Percentiles rank a stretch among this genome's conserved stretches.
phyloP scores from a whole-genome alignment of 768 basidiomycete species.

The Naganishia vaughanmartiniae region DNA sequence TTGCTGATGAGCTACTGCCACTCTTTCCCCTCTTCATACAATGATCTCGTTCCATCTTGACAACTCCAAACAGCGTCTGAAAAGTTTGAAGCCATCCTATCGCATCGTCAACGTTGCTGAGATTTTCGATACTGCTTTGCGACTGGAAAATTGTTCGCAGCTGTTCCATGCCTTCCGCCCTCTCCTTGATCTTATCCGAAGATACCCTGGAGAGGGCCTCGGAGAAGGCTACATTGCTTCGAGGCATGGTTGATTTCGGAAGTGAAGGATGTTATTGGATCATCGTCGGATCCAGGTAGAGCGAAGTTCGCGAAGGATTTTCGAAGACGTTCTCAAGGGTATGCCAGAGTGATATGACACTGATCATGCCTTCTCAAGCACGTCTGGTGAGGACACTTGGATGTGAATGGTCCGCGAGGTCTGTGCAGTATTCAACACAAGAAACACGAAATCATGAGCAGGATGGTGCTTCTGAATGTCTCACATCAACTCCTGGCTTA shows the following conservation, averaged over 20 bases:
- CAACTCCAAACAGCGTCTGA: slow-evolving; percentile 67
- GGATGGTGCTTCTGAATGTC: slow-evolving; percentile 2
- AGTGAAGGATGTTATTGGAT: background rate
- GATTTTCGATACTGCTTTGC: slow-evolving; percentile 54
- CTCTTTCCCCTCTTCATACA: slow-evolving; percentile 53
- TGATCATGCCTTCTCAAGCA: too few species aligned
- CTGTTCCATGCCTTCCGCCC: slow-evolving; percentile 63
- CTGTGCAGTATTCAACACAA: too few species aligned
- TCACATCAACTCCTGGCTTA: background rate
- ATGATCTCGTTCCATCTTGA: slow-evolving; percentile 63
- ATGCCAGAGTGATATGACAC: too few species aligned
- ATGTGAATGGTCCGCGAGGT: too few species aligned
- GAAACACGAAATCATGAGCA: background rate
- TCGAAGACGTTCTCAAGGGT: too few species aligned
- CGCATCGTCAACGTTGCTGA: slow-evolving; percentile 58
- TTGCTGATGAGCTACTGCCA: slow-evolving; percentile 21
- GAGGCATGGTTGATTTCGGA: slow-evolving; percentile 9
- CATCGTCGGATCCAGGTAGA: background rate
- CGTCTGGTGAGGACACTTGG: too few species aligned
- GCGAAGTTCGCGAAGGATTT: background rate
- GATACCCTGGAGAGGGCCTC: slow-evolving; percentile 36
- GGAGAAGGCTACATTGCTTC: slow-evolving; percentile 14
- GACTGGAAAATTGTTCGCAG: slow-evolving; percentile 48
- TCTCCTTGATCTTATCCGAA: slow-evolving; percentile 64
- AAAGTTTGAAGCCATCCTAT: slow-evolving; percentile 66